phyloP scores from a whole-genome alignment of 768 basidiomycete species.

The Suillus hirtellus region DNA sequence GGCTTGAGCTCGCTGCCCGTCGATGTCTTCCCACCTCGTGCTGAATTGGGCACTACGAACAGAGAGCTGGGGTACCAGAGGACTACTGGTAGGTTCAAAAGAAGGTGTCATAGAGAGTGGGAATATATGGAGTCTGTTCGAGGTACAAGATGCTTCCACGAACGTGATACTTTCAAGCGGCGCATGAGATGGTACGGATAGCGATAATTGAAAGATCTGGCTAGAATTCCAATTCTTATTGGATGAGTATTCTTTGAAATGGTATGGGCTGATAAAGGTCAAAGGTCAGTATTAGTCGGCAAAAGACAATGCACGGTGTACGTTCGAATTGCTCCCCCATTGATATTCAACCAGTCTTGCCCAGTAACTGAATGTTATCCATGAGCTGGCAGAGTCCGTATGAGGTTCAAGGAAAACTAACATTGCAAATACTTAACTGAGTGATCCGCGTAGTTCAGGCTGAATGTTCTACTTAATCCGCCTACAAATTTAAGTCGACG shows the following conservation, averaged over 20 bases:
- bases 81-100: conserved; percentile 25
- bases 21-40: conserved; percentile 44
- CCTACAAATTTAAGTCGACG: not conserved
- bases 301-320: conserved; percentile 19
- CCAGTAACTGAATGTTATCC: conserved; percentile 36
- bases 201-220: conserved; percentile 47
- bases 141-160: conserved; percentile 29
- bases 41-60: conserved; percentile 46
- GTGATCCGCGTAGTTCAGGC: conserved; percentile 38
- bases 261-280: conserved; percentile 40
- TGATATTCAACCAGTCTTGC: conserved; percentile 47
- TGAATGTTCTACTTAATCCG: conserved; percentile 33
- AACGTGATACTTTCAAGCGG: conserved; percentile 46
- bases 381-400: not conserved
- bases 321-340: conserved; percentile 45
- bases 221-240: conserved; percentile 42
- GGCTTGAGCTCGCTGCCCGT: conserved; percentile 41
- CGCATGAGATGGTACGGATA: conserved; percentile 41
- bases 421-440: conserved; percentile 36
- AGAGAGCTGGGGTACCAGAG: conserved; percentile 32
- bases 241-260: conserved; percentile 38
- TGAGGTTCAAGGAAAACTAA: conserved; percentile 20
- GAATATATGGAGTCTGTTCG: conserved; percentile 45
- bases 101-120: conserved; percentile 43
- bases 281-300: not conserved